Evolutionary conservation across 2,329 filamentous ascomycete species (phyloP).

Genomic region (Pseudocercospora cruenta): DNA sequence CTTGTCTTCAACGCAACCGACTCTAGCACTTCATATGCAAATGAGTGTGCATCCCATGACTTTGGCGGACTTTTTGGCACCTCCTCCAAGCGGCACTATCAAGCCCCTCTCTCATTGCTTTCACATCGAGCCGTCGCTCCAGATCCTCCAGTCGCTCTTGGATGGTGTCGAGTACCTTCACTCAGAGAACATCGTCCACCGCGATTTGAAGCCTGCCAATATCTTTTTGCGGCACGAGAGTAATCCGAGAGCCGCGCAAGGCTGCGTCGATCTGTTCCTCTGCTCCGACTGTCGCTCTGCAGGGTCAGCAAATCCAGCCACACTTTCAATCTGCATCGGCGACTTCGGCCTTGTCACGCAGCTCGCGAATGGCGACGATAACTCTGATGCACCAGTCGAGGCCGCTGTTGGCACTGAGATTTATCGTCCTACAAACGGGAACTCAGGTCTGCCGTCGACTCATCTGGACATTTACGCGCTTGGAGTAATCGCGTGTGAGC

Average conservation of each 20-base stretch:
- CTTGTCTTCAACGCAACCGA: constrained; percentile 26
- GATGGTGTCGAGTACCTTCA: constrained; percentile 69
- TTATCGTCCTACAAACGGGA: constrained; percentile 57
- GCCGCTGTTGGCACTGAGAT: constrained; percentile 62
- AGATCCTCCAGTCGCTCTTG: constrained; percentile 62
- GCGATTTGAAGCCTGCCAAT: constrained; percentile 70
- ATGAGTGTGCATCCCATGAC: constrained; percentile 69
- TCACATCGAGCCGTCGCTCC: constrained; percentile 60
- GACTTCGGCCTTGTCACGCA: constrained; percentile 69
- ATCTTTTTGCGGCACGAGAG: constrained; percentile 62
- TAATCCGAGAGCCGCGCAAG: constrained; percentile 32
- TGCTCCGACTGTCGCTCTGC: constrained; percentile 51
- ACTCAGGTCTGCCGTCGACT: constrained; percentile 44
- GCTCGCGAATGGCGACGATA: constrained; percentile 44
- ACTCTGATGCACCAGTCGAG: constrained; percentile 3
- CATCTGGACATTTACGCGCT: constrained; percentile 65
- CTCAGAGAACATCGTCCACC: constrained; percentile 62
- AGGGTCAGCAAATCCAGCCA: constrained; percentile 24
- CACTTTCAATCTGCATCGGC: constrained; percentile 60
- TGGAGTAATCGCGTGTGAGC: constrained; percentile 65
- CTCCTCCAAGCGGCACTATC: constrained; percentile 27
- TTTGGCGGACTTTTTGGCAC: constrained; percentile 61
- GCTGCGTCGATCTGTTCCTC: constrained; percentile 51
- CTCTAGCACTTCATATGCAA: constrained; percentile 65
- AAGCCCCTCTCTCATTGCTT: constrained; percentile 60